Evolutionary conservation across 257 asterid genomes (phyloP), one percentile per base, ranked within the genome.

Genomic region (Fraxinus cuspidata): DNA sequence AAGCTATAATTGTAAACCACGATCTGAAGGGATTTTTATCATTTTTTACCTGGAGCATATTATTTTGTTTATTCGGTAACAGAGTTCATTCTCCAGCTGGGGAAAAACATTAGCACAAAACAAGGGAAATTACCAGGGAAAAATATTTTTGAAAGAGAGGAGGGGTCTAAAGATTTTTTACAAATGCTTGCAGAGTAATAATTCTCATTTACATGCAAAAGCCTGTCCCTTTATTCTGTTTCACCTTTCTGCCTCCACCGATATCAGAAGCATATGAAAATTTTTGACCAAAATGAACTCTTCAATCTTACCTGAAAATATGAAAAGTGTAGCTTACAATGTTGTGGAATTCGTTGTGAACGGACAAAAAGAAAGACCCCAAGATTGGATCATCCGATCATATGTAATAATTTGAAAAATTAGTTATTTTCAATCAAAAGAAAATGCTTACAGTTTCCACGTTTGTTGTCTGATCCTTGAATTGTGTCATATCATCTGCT

Each of bases 251-350:
- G 9, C 77, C 73, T 38, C 51, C 35, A 11, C 12, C 34, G 18
- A 12, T 21, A 21, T 83, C 80, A 85, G 71, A 56, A 58, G 80
- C 87, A 86, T 70, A n/a, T 58, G 71, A 83, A 74, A 79, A 81
- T 28, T 58, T 77, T 86, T n/a, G 84, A 81, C 89, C 87, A 86
- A 79, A 86, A 83, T 19, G 86, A 71, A 60, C 86, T 84, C 21
- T 63, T 86, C 69, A 21, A 49, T 15, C 65, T 81, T 74, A 75
- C 83, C 89, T 86, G 74, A 4, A 79, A 58, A 79, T 25, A 16
- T 2, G 32, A 58, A 44, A 73, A 70, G 16, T 58, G 44, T 21
- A 78, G 29, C 64, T 71, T 15, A 21, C 31, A 47, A 47, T 42
- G 49, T 16, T 42, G 3, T 42, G 12, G 49, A 42, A 8, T 12